Base-by-base conservation (phyloP, 495 filamentous ascomycete genomes). In the Penicillium simplicissimum region DNA sequence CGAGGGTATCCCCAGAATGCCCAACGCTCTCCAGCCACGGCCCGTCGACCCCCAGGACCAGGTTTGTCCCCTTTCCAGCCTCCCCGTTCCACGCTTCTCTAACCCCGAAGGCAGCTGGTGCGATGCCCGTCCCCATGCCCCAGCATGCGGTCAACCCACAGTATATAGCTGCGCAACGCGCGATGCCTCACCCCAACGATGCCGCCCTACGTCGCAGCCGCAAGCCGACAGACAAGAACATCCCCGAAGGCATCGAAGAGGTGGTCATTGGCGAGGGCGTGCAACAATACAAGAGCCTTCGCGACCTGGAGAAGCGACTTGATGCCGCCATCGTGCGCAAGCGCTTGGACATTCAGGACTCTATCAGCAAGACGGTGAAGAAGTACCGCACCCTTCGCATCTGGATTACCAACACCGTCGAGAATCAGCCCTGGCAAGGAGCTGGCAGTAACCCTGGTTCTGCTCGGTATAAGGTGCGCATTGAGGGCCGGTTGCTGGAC, bases 261-360 rank as follows among this genome's bases (percentile, higher is more conserved):
- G 79, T 87, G 38, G 77, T 90, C 40, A 87, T 94, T 60, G 90
- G 92, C 51, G 90, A 96, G 71, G 88, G 88, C 35, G 92, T 91
- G 19, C 79, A 87, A 67, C 85, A 91, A 60, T 99, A 99, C 75
- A 85, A 85, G 67, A 82, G 86, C 55, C 77, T 98, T 62, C 85
- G 90, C 72, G 94, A 97, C 52, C 74, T 96, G 42, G 96, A 99
- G 83, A 85, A 92, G 71, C 85, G 87, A 57, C 81, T 97, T 56
- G 96, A 99, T 79, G 91, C 93, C 23, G 89, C 91, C n/a, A 95
- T 97, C 81, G 90, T 95, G 73, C 85, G 93, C 66, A 99, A 98
- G 80, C 82, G 92, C 61, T 75, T 98, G 61, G 95, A 99, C 73
- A 89, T 96, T 54, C 84, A 90, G 56, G 94, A 97, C 67, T 87